Evolutionary conservation across 73 alveolate genomes (phyloP).

Genomic region (Tetrahymena borealis): DNA sequence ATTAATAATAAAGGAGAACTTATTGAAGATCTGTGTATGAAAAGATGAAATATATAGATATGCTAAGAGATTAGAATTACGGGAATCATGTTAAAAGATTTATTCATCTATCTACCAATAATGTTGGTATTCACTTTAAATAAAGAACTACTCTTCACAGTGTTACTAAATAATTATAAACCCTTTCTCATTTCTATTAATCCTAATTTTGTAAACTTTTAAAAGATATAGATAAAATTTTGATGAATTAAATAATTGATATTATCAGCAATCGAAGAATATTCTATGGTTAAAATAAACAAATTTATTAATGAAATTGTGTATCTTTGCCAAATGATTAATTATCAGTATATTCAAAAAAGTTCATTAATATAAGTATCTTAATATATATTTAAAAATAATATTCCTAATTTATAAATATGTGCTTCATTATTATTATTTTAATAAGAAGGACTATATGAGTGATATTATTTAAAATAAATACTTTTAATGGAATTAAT

Average conservation of each 20-base stretch:
- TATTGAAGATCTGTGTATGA: too few relatives aligned
- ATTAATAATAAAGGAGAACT: background rate
- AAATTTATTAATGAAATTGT: background rate
- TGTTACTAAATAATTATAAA: background rate
- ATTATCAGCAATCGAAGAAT: background rate
- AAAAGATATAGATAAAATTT: background rate
- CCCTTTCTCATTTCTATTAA: background rate
- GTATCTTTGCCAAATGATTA: too few relatives aligned
- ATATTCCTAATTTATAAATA: too few relatives aligned
- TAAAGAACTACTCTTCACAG: background rate
- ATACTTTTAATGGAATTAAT: too few relatives aligned
- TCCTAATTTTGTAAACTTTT: background rate
- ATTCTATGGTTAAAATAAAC: background rate
- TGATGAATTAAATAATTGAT: background rate
- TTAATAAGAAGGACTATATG: too few relatives aligned
- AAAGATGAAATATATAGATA: background rate
- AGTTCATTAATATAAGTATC: too few relatives aligned
- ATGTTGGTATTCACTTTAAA: background rate
- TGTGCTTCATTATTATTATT: too few relatives aligned
- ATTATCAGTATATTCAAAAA: too few relatives aligned
- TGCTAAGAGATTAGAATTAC: background rate
- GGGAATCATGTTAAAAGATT: background rate
- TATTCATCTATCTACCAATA: background rate
- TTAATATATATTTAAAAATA: too few relatives aligned
- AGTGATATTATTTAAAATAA: too few relatives aligned